Evolutionary conservation across 768 basidiomycete species (phyloP).

Genomic region (Pisolithus marmoratus): DNA sequence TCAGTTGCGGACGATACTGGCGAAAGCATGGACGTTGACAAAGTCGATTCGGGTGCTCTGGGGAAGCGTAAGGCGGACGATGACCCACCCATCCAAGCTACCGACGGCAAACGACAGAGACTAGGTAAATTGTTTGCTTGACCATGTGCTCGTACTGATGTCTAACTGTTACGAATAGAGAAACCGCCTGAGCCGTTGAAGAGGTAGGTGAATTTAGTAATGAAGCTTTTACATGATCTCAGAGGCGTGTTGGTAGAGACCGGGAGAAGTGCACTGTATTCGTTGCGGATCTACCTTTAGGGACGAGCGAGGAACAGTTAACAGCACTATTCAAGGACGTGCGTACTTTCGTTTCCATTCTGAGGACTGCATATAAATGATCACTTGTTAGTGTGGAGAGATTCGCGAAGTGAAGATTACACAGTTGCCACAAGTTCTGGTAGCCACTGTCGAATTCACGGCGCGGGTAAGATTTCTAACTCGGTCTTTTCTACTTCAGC

Average conservation of each 20-base stretch:
- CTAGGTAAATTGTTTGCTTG: constrained; percentile 40
- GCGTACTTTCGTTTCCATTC: constrained; percentile 18
- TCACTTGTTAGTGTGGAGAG: constrained; percentile 63
- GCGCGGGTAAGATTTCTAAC: constrained; percentile 35
- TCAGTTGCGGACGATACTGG: constrained; percentile 8
- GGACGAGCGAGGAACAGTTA: constrained; percentile 62
- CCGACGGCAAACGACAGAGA: constrained; percentile 58
- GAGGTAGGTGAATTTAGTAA: constrained; percentile 36
- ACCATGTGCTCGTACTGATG: neutral
- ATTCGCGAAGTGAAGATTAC: constrained; percentile 84
- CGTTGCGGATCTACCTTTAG: constrained; percentile 61
- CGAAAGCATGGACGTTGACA: constrained; percentile 40
- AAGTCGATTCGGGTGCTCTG: constrained; percentile 29
- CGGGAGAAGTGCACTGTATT: constrained; percentile 94
- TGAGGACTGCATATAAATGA: constrained; percentile 8
- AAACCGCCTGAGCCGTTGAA: constrained; percentile 47
- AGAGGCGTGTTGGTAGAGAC: constrained; percentile 50
- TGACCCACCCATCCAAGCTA: constrained; percentile 26
- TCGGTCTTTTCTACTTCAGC: neutral
- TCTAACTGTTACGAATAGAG: constrained; percentile 28
- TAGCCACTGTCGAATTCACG: constrained; percentile 88
- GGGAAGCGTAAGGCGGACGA: constrained; percentile 66
- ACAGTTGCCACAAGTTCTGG: constrained; percentile 46
- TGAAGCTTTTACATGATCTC: neutral
- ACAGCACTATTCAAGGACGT: constrained; percentile 81